Evolutionary conservation across 78 protist species (phyloP).

Genomic region (Dictyostelium intermedium): DNA sequence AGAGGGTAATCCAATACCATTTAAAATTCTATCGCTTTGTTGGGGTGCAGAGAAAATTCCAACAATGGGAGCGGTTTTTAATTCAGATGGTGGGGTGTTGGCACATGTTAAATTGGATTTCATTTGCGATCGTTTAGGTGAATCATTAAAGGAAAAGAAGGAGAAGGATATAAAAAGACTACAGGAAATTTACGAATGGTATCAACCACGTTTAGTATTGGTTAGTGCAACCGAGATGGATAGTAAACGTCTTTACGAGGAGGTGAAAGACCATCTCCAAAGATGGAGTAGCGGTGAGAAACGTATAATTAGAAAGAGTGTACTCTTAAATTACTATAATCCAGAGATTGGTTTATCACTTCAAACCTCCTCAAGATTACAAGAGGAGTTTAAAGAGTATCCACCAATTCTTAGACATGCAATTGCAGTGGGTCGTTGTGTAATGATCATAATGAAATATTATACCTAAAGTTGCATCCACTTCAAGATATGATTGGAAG

Average conservation of each 20-base stretch:
- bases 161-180: conserved; percentile 25
- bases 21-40: conserved; percentile 34
- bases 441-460: conserved; percentile 30
- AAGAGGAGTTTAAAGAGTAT: conserved; percentile 60
- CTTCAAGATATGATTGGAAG: conserved; percentile 78
- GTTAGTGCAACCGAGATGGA: conserved; percentile 48
- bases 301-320: not conserved
- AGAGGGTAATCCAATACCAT: not conserved
- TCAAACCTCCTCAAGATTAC: conserved; percentile 21
- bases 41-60: conserved; percentile 41
- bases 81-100: conserved; percentile 31
- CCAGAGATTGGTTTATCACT: conserved; percentile 64
- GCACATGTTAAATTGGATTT: conserved; percentile 51
- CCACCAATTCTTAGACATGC: conserved; percentile 58
- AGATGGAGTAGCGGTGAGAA: not conserved
- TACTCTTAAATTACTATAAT: not conserved
- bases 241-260: conserved; percentile 25
- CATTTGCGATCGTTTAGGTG: conserved; percentile 59
- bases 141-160: conserved; percentile 22
- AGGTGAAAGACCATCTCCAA: not conserved
- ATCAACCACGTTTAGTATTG: conserved; percentile 50
- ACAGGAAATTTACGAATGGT: not conserved
- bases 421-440: conserved; percentile 62
- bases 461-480: conserved; percentile 65
- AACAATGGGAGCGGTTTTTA: conserved; percentile 49